Evolutionary conservation across 164 flowering plant genomes (phyloP), one percentile per base, ranked within the genome.

Genomic region (Chimonanthus salicifolius): DNA sequence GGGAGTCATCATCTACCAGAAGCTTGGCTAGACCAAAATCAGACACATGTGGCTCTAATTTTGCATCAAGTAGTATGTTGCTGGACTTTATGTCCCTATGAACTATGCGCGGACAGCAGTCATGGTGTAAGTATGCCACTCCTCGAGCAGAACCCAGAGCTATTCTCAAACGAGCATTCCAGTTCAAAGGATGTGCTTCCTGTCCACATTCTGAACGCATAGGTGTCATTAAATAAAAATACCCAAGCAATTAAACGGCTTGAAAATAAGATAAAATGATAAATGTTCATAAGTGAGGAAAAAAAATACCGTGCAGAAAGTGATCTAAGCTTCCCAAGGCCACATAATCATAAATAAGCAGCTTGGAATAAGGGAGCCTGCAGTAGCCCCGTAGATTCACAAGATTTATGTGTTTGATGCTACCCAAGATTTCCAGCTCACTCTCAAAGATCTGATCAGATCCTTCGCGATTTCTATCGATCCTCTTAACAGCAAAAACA

Each of bases 11-110:
- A 63, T 95, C 99, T 13, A 89, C 91, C 76, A 95, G 82, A 69
- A 95, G 90, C 78, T 93, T 93, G 46, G 98, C 97, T 67, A 95
- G 94, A n/a, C 99, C 99, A 84, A 95, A 95, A 72, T 95, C 99
- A 18, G 98, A 87, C 67, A 95, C 96, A 76, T 80, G 97, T 58
- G 99, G 94, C 84, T 88, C 96, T 66, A 93, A 75, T 72, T 92
- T 89, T 66, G 89, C 92, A 78, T 95, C 94, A 51, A 93, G 88
- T n/a, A 94, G 94, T 71, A 95, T 89, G 71, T 95, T 95, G 88
- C 98, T 95, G 16, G 98, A 91, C 76, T 95, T 95, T 76, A 95
- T 90, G 76, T 95, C 99, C 43, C 93, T 86, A 63, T 95, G 99
- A 66, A 95, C 81, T 65, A 95, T 88, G 71, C 82, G 86, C 43